These are phyloP conservation scores for Paradendryphiella salina DNA, from an alignment of 2,329 filamentous ascomycete species.

Conservation along the genomic window DNA sequence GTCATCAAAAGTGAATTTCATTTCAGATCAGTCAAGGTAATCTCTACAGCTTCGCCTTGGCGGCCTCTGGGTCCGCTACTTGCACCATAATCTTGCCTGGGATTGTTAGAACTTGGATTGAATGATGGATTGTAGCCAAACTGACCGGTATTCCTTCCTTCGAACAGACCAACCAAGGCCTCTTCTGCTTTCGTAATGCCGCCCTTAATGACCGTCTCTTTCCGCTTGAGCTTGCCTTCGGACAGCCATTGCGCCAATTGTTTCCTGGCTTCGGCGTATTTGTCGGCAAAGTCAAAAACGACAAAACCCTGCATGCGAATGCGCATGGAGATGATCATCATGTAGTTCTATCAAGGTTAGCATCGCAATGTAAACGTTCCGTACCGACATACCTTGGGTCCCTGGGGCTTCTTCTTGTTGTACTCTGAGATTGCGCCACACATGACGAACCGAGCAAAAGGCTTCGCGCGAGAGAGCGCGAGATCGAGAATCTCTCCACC, in stretches of 20 bases:
- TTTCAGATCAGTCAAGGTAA: neutral
- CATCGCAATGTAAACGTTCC: too few relatives aligned
- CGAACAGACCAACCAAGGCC: slow-evolving; percentile 66
- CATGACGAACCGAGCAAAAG: slow-evolving; percentile 49
- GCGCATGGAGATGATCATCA: slow-evolving; percentile 51
- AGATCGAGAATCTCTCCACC: slow-evolving; percentile 55
- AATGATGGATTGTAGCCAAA: slow-evolving; percentile 11
- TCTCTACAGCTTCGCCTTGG: slow-evolving; percentile 44
- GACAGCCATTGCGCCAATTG: slow-evolving; percentile 69
- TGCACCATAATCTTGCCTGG: slow-evolving; percentile 60
- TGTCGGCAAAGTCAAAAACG: slow-evolving; percentile 66
- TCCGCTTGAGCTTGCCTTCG: slow-evolving; percentile 70
- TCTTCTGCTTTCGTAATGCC: slow-evolving; percentile 66
- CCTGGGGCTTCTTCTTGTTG: slow-evolving; percentile 52
- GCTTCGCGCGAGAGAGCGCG: slow-evolving; percentile 50
- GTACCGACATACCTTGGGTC: slow-evolving; percentile 50
- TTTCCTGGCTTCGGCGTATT: slow-evolving; percentile 61
- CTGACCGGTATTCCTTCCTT: slow-evolving; percentile 71
- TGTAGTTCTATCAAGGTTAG: slow-evolving; percentile 45
- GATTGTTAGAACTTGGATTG: slow-evolving; percentile 12
- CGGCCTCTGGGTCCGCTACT: slow-evolving; percentile 47
- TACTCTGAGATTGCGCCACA: slow-evolving; percentile 53
- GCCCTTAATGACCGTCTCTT: slow-evolving; percentile 72
- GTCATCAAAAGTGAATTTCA: too few relatives aligned
- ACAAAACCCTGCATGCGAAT: slow-evolving; percentile 63